A percentile compares a stretch with the other conserved stretches of the same genome.
Evolutionary conservation across 1,284 basidiomycete species (phyloP).

Genomic region (Omphalotus olearius): DNA sequence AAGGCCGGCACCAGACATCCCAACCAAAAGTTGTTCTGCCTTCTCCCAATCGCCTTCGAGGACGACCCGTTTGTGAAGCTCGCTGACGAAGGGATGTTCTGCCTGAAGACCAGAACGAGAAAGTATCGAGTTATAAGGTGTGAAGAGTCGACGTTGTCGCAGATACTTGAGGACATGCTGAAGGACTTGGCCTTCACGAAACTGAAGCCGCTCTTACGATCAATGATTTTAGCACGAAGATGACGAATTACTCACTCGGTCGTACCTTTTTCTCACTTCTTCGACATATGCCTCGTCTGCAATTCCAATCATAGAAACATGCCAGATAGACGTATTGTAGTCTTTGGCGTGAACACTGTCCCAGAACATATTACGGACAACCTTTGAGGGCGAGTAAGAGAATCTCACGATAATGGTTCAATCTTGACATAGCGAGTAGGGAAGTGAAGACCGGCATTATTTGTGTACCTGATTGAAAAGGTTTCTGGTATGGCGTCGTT

Average conservation of each 20-base stretch:
- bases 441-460: conserved; percentile 50
- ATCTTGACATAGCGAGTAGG: conserved; percentile 71
- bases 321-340: conserved; percentile 78
- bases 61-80: conserved; percentile 63
- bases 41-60: conserved; percentile 61
- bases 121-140: conserved; percentile 61
- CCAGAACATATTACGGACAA: conserved; percentile 1
- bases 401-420: conserved; percentile 61
- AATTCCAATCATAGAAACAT: conserved; percentile 59
- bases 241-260: conserved; percentile 46
- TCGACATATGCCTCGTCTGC: conserved; percentile 51
- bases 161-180: conserved; percentile 77
- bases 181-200: conserved; percentile 60
- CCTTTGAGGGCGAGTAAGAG: not conserved
- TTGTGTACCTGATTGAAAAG: conserved; percentile 53
- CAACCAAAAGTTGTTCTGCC: conserved; percentile 51
- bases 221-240: conserved; percentile 2
- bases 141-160: conserved; percentile 68
- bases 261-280: conserved; percentile 43
- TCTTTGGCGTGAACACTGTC: conserved; percentile 60
- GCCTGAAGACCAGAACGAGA: conserved; percentile 50
- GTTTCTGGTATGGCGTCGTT: conserved; percentile 63
- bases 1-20: conserved; percentile 49
- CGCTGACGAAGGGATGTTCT: conserved; percentile 70
- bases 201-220: conserved; percentile 34